These are phyloP conservation scores for Boletus subparvulus DNA, from an alignment of 768 basidiomycete genomes.

Conservation along the genomic window DNA sequence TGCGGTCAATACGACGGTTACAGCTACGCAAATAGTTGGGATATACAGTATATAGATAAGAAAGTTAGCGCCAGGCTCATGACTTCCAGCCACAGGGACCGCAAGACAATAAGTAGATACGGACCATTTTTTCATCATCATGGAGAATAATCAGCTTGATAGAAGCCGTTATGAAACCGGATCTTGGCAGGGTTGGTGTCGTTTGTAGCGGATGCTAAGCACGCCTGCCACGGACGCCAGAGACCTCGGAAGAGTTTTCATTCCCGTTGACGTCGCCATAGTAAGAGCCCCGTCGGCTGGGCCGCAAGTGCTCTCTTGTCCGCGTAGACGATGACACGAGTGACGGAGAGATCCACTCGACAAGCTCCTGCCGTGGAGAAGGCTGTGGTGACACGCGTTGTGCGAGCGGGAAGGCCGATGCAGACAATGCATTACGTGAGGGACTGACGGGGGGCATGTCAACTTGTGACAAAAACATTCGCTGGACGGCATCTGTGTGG, in stretches of 20 bases:
- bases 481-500: constrained; percentile 20
- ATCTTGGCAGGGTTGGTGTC: constrained; percentile 7
- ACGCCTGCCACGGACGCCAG: constrained; percentile 10
- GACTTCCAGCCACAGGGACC: constrained; percentile 11
- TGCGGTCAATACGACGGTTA: constrained; percentile 1
- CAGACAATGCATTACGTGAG: constrained; percentile 12
- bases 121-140: constrained; percentile 10
- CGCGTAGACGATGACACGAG: constrained; percentile 18
- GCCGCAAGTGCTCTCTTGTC: constrained; percentile 13
- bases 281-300: constrained; percentile 23
- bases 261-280: constrained; percentile 32
- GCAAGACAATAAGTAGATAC: constrained; percentile 13
- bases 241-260: constrained; percentile 22
- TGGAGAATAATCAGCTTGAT: background rate
- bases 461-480: constrained; percentile 21
- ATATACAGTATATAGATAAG: constrained; percentile 28
- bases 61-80: constrained; percentile 21
- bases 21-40: constrained; percentile 12
- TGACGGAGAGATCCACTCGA: constrained; percentile 24
- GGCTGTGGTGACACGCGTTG: constrained; percentile 32
- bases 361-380: constrained; percentile 26
- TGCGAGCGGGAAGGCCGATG: constrained; percentile 13
- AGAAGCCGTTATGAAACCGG: constrained; percentile 9
- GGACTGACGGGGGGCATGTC: constrained; percentile 13
- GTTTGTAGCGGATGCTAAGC: background rate